Percentiles rank a stretch among this genome's conserved stretches.
These are phyloP conservation scores for Lactarius sp. DNA, from an alignment of 768 basidiomycete species.

Conservation along the genomic window DNA sequence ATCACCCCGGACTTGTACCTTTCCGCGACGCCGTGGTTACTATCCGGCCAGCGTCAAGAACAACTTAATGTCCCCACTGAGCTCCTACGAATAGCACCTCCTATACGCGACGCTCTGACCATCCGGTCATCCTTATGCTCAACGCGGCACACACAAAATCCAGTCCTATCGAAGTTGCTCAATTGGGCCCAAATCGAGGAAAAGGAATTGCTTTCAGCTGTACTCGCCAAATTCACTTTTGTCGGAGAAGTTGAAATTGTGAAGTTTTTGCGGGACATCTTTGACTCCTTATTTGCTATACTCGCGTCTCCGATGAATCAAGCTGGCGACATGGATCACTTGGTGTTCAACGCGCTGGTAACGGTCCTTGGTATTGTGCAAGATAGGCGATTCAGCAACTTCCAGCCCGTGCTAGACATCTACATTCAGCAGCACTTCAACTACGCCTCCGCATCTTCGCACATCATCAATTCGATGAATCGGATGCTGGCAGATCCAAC, in stretches of 20 bases:
- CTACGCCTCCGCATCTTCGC: slow-evolving; percentile 73
- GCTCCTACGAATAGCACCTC: slow-evolving; percentile 58
- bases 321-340: slow-evolving; percentile 70
- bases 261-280: slow-evolving; percentile 86
- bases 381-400: slow-evolving; percentile 92
- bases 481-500: slow-evolving; percentile 70
- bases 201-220: slow-evolving; percentile 58
- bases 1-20: slow-evolving; percentile 70
- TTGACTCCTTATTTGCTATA: slow-evolving; percentile 90
- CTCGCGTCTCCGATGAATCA: slow-evolving; percentile 71
- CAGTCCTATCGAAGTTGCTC: slow-evolving; percentile 71
- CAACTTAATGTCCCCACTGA: slow-evolving; percentile 54
- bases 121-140: slow-evolving; percentile 91
- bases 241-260: slow-evolving; percentile 94
- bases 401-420: slow-evolving; percentile 87
- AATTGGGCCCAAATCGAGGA: slow-evolving; percentile 73
- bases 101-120: slow-evolving; percentile 69
- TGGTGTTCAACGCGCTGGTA: slow-evolving; percentile 88
- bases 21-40: slow-evolving; percentile 55
- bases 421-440: slow-evolving; percentile 90
- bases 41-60: slow-evolving; percentile 54
- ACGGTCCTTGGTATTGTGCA: slow-evolving; percentile 89
- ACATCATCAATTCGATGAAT: slow-evolving; percentile 86
- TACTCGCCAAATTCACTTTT: slow-evolving; percentile 82
- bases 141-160: slow-evolving; percentile 87